These are phyloP conservation scores for Neurospora pannonica DNA, from an alignment of 495 filamentous ascomycete species.

Conservation along the genomic window DNA sequence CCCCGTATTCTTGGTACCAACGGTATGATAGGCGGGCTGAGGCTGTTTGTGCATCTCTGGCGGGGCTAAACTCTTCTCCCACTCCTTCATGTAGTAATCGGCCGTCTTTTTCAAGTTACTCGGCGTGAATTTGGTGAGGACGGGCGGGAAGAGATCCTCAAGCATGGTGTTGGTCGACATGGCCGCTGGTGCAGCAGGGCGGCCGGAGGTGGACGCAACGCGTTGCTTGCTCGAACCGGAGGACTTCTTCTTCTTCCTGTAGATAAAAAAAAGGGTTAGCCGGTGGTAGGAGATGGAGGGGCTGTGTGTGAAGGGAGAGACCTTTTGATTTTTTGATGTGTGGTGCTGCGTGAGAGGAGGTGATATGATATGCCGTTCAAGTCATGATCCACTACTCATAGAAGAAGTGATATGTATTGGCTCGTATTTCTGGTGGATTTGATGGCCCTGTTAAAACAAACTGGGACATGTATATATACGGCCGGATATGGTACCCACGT, in stretches of 20 bases:
- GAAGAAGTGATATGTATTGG: slow-evolving; percentile 1
- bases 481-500: not conserved
- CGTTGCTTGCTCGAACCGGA: not conserved
- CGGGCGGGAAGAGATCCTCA: slow-evolving; percentile 55
- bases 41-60: not conserved
- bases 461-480: not conserved
- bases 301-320: not conserved
- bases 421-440: not conserved
- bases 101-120: slow-evolving; percentile 61
- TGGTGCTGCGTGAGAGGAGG: not conserved
- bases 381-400: not conserved
- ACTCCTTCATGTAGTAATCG: slow-evolving; percentile 66
- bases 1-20: not conserved
- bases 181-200: not conserved
- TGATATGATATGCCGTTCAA: not conserved
- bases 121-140: slow-evolving; percentile 54
- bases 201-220: not conserved
- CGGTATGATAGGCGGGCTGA: not conserved
- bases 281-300: not conserved
- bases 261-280: not conserved
- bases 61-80: slow-evolving; percentile 48
- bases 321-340: not conserved
- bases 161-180: slow-evolving; percentile 17
- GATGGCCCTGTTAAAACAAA: not conserved
- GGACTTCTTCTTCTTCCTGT: not conserved